Evolutionary conservation across 768 basidiomycete species (phyloP), one percentile per base, ranked within the genome.

Genomic region (Suillus clintonianus): DNA sequence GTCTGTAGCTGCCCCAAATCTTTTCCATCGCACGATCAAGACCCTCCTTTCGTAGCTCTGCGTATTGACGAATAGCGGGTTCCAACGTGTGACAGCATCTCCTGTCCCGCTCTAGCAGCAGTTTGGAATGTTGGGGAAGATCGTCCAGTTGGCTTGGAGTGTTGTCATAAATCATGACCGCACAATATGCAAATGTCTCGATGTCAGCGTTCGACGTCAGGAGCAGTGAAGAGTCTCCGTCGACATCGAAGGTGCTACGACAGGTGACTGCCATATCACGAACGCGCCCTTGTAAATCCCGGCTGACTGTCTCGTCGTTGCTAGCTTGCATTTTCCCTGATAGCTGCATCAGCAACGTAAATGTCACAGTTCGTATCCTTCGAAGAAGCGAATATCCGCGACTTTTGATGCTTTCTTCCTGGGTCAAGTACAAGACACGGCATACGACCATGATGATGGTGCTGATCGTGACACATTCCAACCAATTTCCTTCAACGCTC

Each of bases 401-500:
- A 14, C 51, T 7, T 17, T 72, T 64, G 30, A 79, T 56, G 7
- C 27, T 42, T 2, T 42, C 19, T 37, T 60, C 47, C 10, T 37
- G 53, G 22, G 58, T 61, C 27, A 76, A 76, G 0, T 74, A 69
- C 39, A 83, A 69, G 4, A 84, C 61, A 42, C 83, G 80, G 62
- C 68, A 67, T 7, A 71, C 68, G 5, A 84, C 65, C 39, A 76
- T 63, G 17, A 75, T 74, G 32, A 78, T 72, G 6, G 72, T 80
- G 56, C 74, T 65, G 64, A 81, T 67, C 0, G 78, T 68, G 41
- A 68, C 62, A 0, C 68, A 65, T 65, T 79, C 73, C 47, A 76
- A 68, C 84, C 84, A 86, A 60, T 81, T 85, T 7, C 63, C 74
- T 63, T 73, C 67, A 17, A 85, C 67, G 36, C 71, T 74, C 41